Base-by-base conservation (phyloP, 2,329 filamentous ascomycete species). In the Aspergillus melleus region DNA sequence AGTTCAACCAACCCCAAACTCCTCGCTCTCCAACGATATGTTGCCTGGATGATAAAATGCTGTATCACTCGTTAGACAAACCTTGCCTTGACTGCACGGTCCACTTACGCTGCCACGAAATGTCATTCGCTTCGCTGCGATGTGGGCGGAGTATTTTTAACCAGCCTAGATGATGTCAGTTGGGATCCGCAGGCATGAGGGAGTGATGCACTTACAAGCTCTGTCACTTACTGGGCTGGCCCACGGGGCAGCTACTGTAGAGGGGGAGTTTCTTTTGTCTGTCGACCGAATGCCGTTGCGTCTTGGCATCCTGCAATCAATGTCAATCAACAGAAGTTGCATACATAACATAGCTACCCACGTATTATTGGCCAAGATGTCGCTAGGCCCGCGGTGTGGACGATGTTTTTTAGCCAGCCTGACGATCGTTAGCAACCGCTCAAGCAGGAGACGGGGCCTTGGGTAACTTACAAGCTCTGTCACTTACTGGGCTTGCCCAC, bases 201-300 rank as follows among this genome's bases (percentile, higher is more conserved):
- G 14, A n/a, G 4, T 6, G 16, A 42, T 42, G 36, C 6, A 55
- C 64, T 57, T 61, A 66, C 64, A 64, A 64, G 61, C 59, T 65
- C 64, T 67, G 62, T 66, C 64, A 66, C 64, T 63, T 61, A 64
- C 63, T 65, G 61, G 61, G 51, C 57, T 32, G 59, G 59, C 10
- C 59, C 59, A 24, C 46, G 52, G 36, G 42, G 49, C 54, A 47
- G 44, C 44, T 47, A 42, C 36, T 42, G 32, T 12, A 36, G 32
- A 42, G 16, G 16, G 16, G 12, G 2, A 9, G 6, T n/a, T 42
- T 42, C 36, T 39, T 39, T 39, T 16, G 1, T 39, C 36, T 39
- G 5, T 39, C 36, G 11, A n/a, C 6, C 16, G 16, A 42, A n/a
- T 42, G 14, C 26, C 26, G 30, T 36, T 36, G 11, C 1, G 4